These are phyloP conservation scores for Pichia rugopelliculosa DNA, from an alignment of 805 yeast species.

Conservation along the genomic window DNA sequence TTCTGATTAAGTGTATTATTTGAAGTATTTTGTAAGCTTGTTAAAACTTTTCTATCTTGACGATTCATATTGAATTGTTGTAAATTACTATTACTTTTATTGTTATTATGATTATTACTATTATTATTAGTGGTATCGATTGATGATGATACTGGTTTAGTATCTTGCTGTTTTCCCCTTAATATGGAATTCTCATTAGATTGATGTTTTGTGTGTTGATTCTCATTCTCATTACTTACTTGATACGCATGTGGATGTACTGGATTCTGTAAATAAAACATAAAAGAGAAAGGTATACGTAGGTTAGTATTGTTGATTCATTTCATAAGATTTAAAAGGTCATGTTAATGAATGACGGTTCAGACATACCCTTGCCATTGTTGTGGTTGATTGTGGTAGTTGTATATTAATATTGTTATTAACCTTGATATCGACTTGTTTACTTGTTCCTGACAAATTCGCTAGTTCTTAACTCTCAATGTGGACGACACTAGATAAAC, in stretches of 20 bases:
- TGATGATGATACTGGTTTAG: not conserved
- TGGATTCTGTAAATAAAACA: not conserved
- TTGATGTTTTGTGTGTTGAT: not conserved
- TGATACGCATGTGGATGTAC: not conserved
- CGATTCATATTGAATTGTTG: not conserved
- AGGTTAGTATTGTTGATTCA: not conserved
- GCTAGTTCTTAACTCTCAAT: too few species aligned
- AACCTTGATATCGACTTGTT: too few species aligned
- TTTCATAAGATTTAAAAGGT: too few species aligned
- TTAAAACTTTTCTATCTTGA: conserved; percentile 3
- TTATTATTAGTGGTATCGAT: not conserved
- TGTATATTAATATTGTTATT: not conserved
- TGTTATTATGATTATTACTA: conserved; percentile 1
- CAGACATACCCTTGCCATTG: not conserved
- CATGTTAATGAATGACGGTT: not conserved
- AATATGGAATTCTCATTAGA: not conserved
- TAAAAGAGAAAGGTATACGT: not conserved
- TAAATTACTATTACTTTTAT: conserved; percentile 1
- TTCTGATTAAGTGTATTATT: not conserved
- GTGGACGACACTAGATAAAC: too few species aligned
- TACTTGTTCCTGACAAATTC: not conserved
- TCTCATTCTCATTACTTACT: not conserved
- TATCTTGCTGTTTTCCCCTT: not conserved
- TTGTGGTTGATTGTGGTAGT: too few species aligned
- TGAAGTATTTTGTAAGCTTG: conserved; percentile 1